Conservation (phyloP, 2,329 filamentous ascomycete genomes). For the Aspergillus viridinutans region DNA sequence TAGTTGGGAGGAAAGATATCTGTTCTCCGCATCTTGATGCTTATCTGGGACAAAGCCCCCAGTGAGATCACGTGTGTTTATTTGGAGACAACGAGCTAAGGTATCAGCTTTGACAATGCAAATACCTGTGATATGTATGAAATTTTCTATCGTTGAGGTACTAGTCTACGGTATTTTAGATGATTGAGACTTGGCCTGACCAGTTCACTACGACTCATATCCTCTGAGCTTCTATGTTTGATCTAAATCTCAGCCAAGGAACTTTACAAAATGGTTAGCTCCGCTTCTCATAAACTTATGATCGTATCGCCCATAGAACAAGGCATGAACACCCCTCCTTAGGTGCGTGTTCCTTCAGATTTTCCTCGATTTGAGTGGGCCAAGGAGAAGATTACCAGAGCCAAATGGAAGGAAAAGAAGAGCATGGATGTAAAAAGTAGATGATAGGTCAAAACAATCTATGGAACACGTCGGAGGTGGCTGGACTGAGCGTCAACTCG, state of each 20-base stretch:
- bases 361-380: neutral
- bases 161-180: neutral
- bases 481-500: constrained; percentile 48
- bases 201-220: neutral
- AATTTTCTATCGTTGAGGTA: neutral
- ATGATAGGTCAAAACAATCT: constrained; percentile 14
- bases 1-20: neutral
- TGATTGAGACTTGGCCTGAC: neutral
- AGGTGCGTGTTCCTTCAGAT: neutral
- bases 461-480: constrained; percentile 33
- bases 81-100: neutral
- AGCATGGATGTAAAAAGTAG: neutral
- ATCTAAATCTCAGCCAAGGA: neutral
- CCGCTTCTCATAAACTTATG: neutral
- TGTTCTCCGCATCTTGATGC: neutral
- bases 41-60: neutral
- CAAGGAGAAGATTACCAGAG: neutral
- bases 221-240: neutral
- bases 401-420: neutral
- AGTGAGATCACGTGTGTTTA: neutral
- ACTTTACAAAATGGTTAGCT: neutral
- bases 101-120: neutral
- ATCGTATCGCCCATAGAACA: neutral
- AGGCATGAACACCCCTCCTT: neutral
- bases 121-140: neutral